Evolutionary conservation across 2,329 filamentous ascomycete genomes (phyloP).

Genomic region (Colletotrichum incanum): DNA sequence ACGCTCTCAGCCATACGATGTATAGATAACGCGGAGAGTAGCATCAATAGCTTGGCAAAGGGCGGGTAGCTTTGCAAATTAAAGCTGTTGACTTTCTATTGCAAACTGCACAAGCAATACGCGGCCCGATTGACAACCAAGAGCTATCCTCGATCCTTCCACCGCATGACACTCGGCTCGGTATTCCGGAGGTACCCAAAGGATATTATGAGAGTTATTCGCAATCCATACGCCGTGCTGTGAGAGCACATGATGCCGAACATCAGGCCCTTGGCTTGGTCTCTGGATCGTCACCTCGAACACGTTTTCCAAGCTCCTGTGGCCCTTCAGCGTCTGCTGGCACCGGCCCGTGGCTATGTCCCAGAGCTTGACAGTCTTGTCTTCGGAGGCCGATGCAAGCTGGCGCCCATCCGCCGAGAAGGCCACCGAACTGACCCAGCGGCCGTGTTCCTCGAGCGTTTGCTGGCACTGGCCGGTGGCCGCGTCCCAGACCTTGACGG

Average conservation of each 20-base stretch:
- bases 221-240: not conserved
- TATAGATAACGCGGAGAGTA: no score
- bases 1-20: no score
- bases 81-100: not conserved
- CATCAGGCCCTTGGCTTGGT: not conserved
- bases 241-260: not conserved
- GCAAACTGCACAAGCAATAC: not conserved
- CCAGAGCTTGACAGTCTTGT: constrained; percentile 9
- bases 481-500: no score
- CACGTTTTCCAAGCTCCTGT: not conserved
- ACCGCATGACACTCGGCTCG: not conserved
- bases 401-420: constrained; percentile 36
- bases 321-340: no score
- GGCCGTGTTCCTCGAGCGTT: no score
- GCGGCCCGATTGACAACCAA: not conserved
- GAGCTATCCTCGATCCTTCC: not conserved
- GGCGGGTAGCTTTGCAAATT: not conserved
- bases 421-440: constrained; percentile 30
- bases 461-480: no score
- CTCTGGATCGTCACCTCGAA: not conserved
- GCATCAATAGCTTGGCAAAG: no score
- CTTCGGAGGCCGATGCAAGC: constrained; percentile 4
- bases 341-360: not conserved
- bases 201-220: not conserved
- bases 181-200: not conserved